phyloP scores from a whole-genome alignment of 371 early-diverging fungal genomes.

The Cokeromyces recurvatus region DNA sequence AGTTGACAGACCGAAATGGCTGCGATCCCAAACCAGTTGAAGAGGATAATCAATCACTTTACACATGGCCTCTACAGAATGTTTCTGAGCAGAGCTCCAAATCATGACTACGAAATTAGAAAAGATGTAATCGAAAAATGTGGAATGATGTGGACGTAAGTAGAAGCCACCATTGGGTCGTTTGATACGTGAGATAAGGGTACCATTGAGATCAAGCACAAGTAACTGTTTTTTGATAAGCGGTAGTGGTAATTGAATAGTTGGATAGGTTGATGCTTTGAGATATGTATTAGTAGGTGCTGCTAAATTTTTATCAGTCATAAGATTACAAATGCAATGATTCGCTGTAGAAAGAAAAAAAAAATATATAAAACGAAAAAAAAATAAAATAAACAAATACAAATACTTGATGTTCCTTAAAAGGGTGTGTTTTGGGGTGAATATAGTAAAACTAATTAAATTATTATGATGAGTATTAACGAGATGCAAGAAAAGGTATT shows the following conservation, averaged over 20 bases:
- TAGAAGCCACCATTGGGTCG: constrained; percentile 11
- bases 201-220: constrained; percentile 74
- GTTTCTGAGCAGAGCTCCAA: constrained; percentile 69
- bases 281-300: too few species aligned
- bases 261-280: too few species aligned
- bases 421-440: too few species aligned
- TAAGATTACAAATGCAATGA: too few species aligned
- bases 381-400: too few species aligned
- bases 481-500: too few species aligned
- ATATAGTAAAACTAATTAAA: too few species aligned
- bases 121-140: constrained; percentile 60
- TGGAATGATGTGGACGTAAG: constrained; percentile 47
- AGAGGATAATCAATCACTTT: constrained; percentile 38
- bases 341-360: too few species aligned
- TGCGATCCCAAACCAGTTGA: constrained; percentile 58
- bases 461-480: too few species aligned
- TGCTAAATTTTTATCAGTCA: too few species aligned
- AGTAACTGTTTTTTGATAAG: constrained; percentile 31
- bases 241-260: not conserved
- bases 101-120: constrained; percentile 66
- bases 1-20: constrained; percentile 42
- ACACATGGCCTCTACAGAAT: constrained; percentile 55
- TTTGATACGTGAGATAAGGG: constrained; percentile 47
- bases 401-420: too few species aligned
- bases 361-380: too few species aligned